Evolutionary conservation across 2,329 filamentous ascomycete genomes (phyloP), one percentile per base, ranked within the genome.

Genomic region (Pestalotiopsis sp.): DNA sequence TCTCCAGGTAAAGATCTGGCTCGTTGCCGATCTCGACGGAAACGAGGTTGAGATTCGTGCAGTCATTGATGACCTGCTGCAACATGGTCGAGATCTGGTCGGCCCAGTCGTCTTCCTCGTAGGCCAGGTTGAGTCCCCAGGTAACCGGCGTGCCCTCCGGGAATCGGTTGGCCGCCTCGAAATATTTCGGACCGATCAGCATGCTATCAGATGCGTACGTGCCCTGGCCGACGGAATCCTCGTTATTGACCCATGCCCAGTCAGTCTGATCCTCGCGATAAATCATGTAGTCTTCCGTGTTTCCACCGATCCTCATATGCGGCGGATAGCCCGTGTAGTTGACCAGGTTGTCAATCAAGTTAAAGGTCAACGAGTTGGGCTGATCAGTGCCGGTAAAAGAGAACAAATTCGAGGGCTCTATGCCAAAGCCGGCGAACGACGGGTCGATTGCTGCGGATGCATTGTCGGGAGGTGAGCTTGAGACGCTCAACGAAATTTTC

Each of bases 391-490:
- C 84, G 13, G 83, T 85, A 74, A 84, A 87, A 65, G 84, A 84
- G 75, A 83, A 86, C 7, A 87, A 78, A 70, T 86, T 86, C 23
- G 83, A 85, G 31, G 84, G 81, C 77, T 87, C 85, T 70, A 86
- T 86, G 59, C 85, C 84, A 69, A 86, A 84, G 68, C 84, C 84
- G 11, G 83, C 84, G 72, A 82, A 86, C 1, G 82, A 83, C 9
- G 81, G 79, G 72, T 80, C 76, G 68, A 86, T 72, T 36, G 73
- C 45, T 1, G 49, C 62, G 11, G 74, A 73, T 9, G 60, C 68
- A 66, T 62, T 56, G 13, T 40, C 36, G 5, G 74, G 71, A 27
- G 68, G 58, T 4, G 41, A 67, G n/a, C 38, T 45, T 23, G 71
- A 67, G 49, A 69, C 58, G 17, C 23, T 61, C 36, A 69, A 74